phyloP scores from a whole-genome alignment of 106 monocot genomes.

The Dendrobium chrysotoxum region DNA sequence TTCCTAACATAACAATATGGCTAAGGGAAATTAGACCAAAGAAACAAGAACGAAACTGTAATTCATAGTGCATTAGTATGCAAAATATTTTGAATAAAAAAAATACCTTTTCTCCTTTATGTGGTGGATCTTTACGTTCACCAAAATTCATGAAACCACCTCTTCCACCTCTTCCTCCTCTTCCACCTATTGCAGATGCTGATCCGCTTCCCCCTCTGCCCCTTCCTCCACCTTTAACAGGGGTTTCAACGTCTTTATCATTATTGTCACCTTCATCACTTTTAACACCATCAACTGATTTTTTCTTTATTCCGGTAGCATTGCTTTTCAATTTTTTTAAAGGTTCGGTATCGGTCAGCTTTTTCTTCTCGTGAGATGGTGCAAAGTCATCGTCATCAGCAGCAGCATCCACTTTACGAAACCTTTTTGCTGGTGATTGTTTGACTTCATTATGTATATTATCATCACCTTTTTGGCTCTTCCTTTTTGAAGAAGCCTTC shows the following conservation, averaged over 20 bases:
- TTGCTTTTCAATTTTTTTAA: conserved; percentile 45
- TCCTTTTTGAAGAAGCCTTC: conserved; percentile 48
- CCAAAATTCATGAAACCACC: conserved; percentile 89
- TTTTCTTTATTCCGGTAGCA: conserved; percentile 1
- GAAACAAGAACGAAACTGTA: conserved; percentile 1
- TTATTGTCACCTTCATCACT: conserved; percentile 29
- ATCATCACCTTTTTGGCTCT: conserved; percentile 21
- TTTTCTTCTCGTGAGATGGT: conserved; percentile 30
- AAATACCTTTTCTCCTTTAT: conserved; percentile 93
- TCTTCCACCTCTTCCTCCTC: conserved; percentile 79
- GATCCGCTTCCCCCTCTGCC: conserved; percentile 66
- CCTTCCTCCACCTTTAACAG: conserved; percentile 49
- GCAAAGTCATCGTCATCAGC: conserved; percentile 69
- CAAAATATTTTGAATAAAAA: neutral
- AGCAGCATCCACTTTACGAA: conserved; percentile 27
- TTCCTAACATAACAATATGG: conserved; percentile 42
- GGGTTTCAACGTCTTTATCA: conserved; percentile 24
- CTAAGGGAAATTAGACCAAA: neutral
- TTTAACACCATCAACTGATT: conserved; percentile 18
- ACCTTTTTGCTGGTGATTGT: conserved; percentile 34
- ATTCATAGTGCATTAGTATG: neutral
- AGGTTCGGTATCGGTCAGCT: conserved; percentile 16
- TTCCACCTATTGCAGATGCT: conserved; percentile 33
- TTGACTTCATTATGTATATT: conserved; percentile 25
- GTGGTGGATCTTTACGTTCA: conserved; percentile 92